Evolutionary conservation across 75 land plant genomes (phyloP).

Genomic region (Cunninghamia lanceolata): DNA sequence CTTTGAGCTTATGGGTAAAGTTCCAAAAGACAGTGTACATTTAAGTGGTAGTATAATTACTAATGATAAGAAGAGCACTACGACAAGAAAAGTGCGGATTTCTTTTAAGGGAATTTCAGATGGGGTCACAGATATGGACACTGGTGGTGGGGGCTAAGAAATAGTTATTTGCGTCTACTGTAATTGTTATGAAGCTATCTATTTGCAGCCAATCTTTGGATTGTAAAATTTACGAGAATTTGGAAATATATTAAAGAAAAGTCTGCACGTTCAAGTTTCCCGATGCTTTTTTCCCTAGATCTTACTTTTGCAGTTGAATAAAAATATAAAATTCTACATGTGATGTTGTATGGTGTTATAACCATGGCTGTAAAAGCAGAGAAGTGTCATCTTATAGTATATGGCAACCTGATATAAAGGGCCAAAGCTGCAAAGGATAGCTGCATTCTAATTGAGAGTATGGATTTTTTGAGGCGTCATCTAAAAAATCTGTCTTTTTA

Average conservation of each 20-base stretch:
- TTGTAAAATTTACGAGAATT: not conserved
- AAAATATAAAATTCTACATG: not conserved
- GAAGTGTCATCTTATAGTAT: not conserved
- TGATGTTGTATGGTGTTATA: not conserved
- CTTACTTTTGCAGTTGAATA: not conserved
- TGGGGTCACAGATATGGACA: slow-evolving; percentile 71
- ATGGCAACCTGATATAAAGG: not conserved
- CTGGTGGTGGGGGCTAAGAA: slow-evolving; percentile 62
- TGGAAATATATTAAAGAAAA: not conserved
- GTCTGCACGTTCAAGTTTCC: not conserved
- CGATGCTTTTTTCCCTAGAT: not conserved
- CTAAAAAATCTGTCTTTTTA: not conserved
- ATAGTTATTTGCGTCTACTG: not conserved
- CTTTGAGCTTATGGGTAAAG: slow-evolving; percentile 66
- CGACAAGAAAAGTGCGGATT: slow-evolving; percentile 67
- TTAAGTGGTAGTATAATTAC: slow-evolving; percentile 57
- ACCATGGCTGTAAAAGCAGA: not conserved
- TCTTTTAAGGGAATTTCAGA: slow-evolving; percentile 65
- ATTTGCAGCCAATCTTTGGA: not conserved
- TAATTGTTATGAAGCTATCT: not conserved
- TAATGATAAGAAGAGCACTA: slow-evolving; percentile 59
- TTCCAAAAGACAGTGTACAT: slow-evolving; percentile 48
- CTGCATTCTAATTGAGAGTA: not conserved
- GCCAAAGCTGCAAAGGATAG: not conserved
- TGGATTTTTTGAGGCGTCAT: not conserved